Evolutionary conservation across 352 stramenopile species (phyloP).

Genomic region (Phytophthora chlamydospora): DNA sequence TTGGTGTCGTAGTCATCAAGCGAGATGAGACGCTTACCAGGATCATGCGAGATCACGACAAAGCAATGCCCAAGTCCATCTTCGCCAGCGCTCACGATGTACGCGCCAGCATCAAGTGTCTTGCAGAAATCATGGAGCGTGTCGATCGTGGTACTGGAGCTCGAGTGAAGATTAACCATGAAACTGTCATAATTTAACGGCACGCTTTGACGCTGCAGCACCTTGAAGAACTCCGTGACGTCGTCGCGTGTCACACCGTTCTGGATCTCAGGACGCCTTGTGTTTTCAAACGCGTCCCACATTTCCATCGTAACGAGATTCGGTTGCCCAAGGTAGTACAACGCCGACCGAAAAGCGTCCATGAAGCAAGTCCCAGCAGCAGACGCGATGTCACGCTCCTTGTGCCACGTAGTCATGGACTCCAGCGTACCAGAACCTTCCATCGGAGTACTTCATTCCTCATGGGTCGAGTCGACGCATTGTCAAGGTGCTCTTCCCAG

Average conservation of each 20-base stretch:
- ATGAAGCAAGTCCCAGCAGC: slow-evolving; percentile 9
- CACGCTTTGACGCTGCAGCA: slow-evolving; percentile 5
- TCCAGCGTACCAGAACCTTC: background rate
- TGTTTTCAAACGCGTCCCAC: slow-evolving; percentile 12
- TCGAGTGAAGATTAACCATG: background rate
- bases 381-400: background rate
- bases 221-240: slow-evolving; percentile 4
- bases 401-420: background rate
- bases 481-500: slow-evolving; percentile 3
- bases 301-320: slow-evolving; percentile 8
- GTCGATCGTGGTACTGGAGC: no score
- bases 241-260: background rate
- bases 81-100: no score
- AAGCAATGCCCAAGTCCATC: no score
- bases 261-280: background rate
- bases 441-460: background rate
- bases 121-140: no score
- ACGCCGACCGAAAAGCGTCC: background rate
- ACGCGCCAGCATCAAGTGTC: no score
- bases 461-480: background rate
- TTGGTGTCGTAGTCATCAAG: no score
- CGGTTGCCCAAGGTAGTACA: slow-evolving; percentile 2
- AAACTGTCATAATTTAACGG: background rate
- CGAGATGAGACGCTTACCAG: no score
- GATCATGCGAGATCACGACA: no score